Evolutionary conservation across 2,329 filamentous ascomycete species (phyloP).

Genomic region (Moelleriella libera): DNA sequence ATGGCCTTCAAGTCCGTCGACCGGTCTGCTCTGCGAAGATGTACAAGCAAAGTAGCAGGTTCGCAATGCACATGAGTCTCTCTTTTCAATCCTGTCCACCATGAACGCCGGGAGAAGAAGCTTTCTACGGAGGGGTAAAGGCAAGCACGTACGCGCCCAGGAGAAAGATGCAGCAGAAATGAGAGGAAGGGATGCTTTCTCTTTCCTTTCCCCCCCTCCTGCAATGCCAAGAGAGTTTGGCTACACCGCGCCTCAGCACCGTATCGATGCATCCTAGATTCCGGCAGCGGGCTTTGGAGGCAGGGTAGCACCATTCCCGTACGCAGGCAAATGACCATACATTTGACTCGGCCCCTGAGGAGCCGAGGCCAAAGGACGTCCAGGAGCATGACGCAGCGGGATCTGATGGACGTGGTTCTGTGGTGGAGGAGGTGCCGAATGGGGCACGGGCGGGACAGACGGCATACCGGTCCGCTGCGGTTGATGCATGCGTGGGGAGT

Average conservation of each 20-base stretch:
- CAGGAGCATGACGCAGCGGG: slow-evolving; percentile 26
- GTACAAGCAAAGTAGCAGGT: background rate
- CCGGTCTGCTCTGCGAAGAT: background rate
- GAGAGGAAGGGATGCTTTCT: background rate
- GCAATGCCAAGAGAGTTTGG: slow-evolving; percentile 6
- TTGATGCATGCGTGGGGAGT: slow-evolving; percentile 15
- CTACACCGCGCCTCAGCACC: slow-evolving; percentile 11
- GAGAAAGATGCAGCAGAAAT: background rate
- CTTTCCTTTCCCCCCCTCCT: background rate
- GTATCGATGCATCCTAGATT: slow-evolving; percentile 22
- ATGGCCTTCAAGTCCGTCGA: background rate
- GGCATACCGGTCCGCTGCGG: slow-evolving; percentile 3
- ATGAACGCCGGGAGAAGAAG: background rate
- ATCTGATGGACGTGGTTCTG: slow-evolving; percentile 21
- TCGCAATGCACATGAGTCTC: background rate
- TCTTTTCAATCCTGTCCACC: background rate
- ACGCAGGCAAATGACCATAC: slow-evolving; percentile 38
- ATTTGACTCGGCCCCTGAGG: slow-evolving; percentile 28
- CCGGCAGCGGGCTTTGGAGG: slow-evolving; percentile 43
- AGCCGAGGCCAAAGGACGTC: slow-evolving; percentile 28
- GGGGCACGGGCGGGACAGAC: slow-evolving; percentile 8
- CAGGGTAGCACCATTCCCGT: slow-evolving; percentile 45
- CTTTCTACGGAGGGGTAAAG: background rate
- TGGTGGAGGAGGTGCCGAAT: slow-evolving; percentile 12
- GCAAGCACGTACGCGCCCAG: background rate